Conservation (phyloP, 2,329 filamentous ascomycete genomes). For the Fusarium cicatricum region DNA sequence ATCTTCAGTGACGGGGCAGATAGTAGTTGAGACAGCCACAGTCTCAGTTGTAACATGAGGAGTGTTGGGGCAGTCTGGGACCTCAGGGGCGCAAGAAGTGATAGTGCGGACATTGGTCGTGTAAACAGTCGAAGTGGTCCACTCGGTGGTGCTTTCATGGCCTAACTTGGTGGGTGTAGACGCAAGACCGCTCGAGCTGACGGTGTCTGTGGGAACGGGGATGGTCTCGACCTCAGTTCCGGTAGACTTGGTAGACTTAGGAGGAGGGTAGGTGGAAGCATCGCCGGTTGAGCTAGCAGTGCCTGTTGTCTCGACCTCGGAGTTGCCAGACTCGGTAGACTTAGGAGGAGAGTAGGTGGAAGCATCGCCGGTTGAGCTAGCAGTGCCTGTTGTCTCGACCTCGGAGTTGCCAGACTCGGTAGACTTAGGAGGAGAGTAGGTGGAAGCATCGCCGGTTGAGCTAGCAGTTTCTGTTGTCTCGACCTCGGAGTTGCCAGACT, state of each 20-base stretch:
- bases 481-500: too few species aligned
- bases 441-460: not conserved
- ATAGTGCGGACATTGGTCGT: conserved; percentile 27
- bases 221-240: not conserved
- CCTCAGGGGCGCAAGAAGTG: conserved; percentile 23
- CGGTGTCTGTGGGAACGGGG: too few species aligned
- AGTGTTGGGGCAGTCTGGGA: conserved; percentile 10
- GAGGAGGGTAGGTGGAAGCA: too few species aligned
- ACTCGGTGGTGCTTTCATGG: not conserved
- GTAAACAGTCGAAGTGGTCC: conserved; percentile 30
- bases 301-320: too few species aligned
- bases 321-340: not conserved
- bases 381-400: too few species aligned
- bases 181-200: too few species aligned
- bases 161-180: too few species aligned
- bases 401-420: not conserved
- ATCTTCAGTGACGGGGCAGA: conserved; percentile 21
- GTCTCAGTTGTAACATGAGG: conserved; percentile 28
- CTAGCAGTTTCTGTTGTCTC: too few species aligned
- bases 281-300: too few species aligned
- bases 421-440: not conserved
- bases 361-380: not conserved
- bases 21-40: conserved; percentile 15
- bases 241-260: not conserved
- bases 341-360: not conserved